Conservation (phyloP, 495 filamentous ascomycete genomes). For the Penicillium verhagenii region DNA sequence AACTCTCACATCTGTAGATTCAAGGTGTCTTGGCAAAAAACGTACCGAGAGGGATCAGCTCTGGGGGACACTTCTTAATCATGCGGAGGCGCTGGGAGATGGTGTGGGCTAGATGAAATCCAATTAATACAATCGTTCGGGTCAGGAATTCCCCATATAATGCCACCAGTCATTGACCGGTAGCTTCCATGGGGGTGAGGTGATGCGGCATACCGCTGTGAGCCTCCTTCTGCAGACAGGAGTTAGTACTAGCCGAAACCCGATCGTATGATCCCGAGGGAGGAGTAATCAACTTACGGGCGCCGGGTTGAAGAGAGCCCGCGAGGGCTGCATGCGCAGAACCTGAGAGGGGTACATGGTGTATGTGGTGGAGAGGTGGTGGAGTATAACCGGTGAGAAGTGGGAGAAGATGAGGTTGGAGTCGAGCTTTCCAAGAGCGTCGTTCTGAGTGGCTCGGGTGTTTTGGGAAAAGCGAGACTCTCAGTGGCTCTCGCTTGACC, state of each 20-base stretch:
- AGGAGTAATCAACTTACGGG: conserved; percentile 62
- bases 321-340: conserved; percentile 54
- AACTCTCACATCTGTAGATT: not conserved
- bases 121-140: conserved; percentile 29
- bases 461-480: conserved; percentile 37
- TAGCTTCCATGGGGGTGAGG: conserved; percentile 1
- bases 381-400: conserved; percentile 12
- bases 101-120: conserved; percentile 71
- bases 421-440: conserved; percentile 28
- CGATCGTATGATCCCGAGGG: conserved; percentile 23
- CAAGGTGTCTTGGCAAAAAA: conserved; percentile 10
- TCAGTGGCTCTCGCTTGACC: conserved; percentile 48
- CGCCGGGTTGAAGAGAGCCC: conserved; percentile 69
- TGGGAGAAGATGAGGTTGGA: conserved; percentile 27
- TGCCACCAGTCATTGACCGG: conserved; percentile 12
- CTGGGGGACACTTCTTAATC: conserved; percentile 83
- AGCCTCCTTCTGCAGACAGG: conserved; percentile 67
- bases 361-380: conserved; percentile 14
- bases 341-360: conserved; percentile 68
- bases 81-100: conserved; percentile 91
- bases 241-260: conserved; percentile 36
- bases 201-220: conserved; percentile 67
- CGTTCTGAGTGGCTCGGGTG: conserved; percentile 36
- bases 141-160: not conserved
- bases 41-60: conserved; percentile 93